Evolutionary conservation across 208 protist species (phyloP), one percentile per base, ranked within the genome.

Genomic region (Crithidia brevicula): DNA sequence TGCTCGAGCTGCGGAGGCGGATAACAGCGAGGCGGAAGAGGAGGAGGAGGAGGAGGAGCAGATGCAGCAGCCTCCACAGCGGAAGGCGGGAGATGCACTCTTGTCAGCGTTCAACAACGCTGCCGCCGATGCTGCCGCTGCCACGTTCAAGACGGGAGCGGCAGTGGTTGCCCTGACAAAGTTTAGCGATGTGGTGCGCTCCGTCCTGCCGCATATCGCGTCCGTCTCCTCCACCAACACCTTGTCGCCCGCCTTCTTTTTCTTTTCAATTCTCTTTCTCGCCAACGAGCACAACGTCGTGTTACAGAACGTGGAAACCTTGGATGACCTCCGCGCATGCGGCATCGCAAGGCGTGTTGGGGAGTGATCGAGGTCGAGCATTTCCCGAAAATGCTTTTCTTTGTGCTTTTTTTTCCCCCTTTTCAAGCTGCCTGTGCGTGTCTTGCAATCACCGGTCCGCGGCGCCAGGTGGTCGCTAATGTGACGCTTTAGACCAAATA

Each of bases 251-350:
- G 92, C 92, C 27, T 97, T 97, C 59, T 91, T 97, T 59, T 97
- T 95, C 82, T 97, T 97, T 51, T 97, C 87, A 7, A 86, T 97
- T 43, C 70, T 97, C 1, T 97, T 97, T 58, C 65, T 97, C 23
- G 88, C 89, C 11, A 97, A 97, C 33, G 89, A 94, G 73, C 86
- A 93, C 72, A 89, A 86, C 46, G 71, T 97, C n/a, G 57, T 92
- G 53, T 68, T 97, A 31, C 80, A 87, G 54, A 93, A 83, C 62
- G 85, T 89, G 6, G 62, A 65, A 25, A 62, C 53, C 22, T 56
- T 93, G 33, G 86, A 93, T 47, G 88, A 96, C 59, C 64, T 96
- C 42, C 46, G 77, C 18, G 77, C 85, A 13, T 70, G 70, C 22
- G 82, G 85, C n/a, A 75, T 92, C n/a, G 77, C 69, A 11, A 59